phyloP scores from a whole-genome alignment of 1,139 yeast genomes.

The Saccharomyces hybrid region DNA sequence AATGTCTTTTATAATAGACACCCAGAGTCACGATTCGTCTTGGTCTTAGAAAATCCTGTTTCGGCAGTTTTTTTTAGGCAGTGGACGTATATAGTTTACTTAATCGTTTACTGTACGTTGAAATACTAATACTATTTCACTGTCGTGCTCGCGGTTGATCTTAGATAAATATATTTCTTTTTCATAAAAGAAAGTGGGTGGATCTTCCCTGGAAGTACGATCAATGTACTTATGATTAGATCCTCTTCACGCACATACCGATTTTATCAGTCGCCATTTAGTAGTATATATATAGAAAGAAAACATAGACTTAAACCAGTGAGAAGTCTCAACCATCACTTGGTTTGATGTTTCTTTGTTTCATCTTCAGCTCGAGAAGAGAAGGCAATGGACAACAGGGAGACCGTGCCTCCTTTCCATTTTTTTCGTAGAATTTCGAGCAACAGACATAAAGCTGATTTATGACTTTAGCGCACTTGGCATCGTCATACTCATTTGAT shows the following conservation, averaged over 20 bases:
- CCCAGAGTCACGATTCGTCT: constrained; percentile 81
- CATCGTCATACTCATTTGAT: constrained; percentile 48
- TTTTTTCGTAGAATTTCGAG: constrained; percentile 42
- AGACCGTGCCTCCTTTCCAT: constrained; percentile 48
- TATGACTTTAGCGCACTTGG: constrained; percentile 52
- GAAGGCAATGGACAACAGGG: constrained; percentile 61
- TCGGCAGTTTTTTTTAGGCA: constrained; percentile 20
- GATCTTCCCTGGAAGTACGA: constrained; percentile 7
- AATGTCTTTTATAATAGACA: constrained; percentile 76
- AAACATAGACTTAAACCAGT: not conserved
- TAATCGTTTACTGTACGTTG: constrained; percentile 22
- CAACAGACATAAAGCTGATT: constrained; percentile 60
- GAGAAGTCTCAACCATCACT: not conserved
- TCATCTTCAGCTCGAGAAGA: constrained; percentile 48
- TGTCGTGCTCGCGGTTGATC: constrained; percentile 91
- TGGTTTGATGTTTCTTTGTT: constrained; percentile 38
- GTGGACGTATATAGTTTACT: constrained; percentile 28
- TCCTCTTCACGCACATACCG: constrained; percentile 5
- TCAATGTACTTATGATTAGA: constrained; percentile 6
- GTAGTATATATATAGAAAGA: not conserved
- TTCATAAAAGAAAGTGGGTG: constrained; percentile 3
- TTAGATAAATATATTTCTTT: constrained; percentile 42
- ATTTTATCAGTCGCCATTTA: not conserved
- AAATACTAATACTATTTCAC: constrained; percentile 18
- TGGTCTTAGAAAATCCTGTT: constrained; percentile 8